Base-by-base conservation (phyloP, 768 basidiomycete genomes). In the Termitomyces sp. region DNA sequence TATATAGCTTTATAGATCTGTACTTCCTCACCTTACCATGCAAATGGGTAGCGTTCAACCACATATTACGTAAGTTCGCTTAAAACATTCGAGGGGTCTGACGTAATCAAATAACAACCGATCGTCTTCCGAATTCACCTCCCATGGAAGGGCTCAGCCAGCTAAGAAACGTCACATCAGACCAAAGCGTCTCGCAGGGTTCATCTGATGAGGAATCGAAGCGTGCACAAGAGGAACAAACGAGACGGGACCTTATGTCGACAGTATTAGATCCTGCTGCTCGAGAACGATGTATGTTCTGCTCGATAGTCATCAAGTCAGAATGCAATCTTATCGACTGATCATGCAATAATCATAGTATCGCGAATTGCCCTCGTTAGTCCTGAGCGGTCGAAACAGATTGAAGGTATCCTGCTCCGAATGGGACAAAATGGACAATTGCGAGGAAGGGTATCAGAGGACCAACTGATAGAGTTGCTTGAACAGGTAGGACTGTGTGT, bases 381-480 rank as follows among this genome's bases (percentile, higher is more conserved):
- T 60, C 86, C 90, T 0, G 84, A 89, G 40, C 76, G 90, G 65
- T 87, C 91, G 17, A 78, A 79, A 58, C 84, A 92, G 67, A 89
- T 96, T 61, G 90, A 94, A 70, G 74, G 71, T 3, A 83, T 93
- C 55, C 74, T 96, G 32, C 60, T 88, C 40, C 79, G 89, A 40
- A 92, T 93, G 88, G 90, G 85, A 8, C 90, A 92, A 70, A 76
- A 81, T 1, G 90, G 93, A 7, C 90, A 93, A 67, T 68, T 96
- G 38, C 78, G 87, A 43, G 87, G 85, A 1, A 75, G 84, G 28
- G 86, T 96, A 40, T 82, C 77, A 28, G 93, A 97, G 66, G 72
- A 78, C 45, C 90, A 93, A 66, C 77, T 97, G 52, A 91, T 97
- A 60, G 85, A 84, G 46, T 73, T 96, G 35, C 77, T 96, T 56